Evolutionary conservation across 1,139 yeast species (phyloP).

Genomic region (Suhomyces coccinellae): DNA sequence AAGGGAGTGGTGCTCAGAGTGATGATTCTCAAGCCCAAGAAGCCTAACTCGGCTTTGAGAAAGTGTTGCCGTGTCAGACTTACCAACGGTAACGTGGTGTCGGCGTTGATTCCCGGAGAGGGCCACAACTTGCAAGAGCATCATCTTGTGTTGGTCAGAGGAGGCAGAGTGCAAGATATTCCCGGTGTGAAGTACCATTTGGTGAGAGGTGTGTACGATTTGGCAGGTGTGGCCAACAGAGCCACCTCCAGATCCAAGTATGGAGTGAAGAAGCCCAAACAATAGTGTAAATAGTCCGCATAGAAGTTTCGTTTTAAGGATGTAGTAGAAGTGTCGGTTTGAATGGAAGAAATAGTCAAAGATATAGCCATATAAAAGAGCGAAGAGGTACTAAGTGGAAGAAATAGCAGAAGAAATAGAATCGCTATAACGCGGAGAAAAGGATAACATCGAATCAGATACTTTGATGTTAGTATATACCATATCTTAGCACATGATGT

Average conservation of each 20-base stretch:
- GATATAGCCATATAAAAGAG: too few relatives aligned
- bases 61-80: slow-evolving; percentile 95
- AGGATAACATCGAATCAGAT: too few relatives aligned
- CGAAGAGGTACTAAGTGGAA: too few relatives aligned
- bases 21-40: slow-evolving; percentile 93
- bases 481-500: too few relatives aligned
- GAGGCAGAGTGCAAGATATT: slow-evolving; percentile 96
- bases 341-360: neutral
- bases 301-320: neutral
- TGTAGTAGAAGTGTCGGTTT: neutral
- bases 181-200: slow-evolving; percentile 97
- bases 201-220: slow-evolving; percentile 90
- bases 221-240: slow-evolving; percentile 94
- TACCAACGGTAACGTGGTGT: slow-evolving; percentile 83
- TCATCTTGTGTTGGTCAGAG: slow-evolving; percentile 91
- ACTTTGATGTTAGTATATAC: too few relatives aligned
- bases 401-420: too few relatives aligned
- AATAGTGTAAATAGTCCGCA: slow-evolving; percentile 8
- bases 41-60: slow-evolving; percentile 97
- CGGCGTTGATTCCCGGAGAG: slow-evolving; percentile 97
- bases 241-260: slow-evolving; percentile 87
- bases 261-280: slow-evolving; percentile 87
- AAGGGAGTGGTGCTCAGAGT: slow-evolving; percentile 95
- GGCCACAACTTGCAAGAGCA: slow-evolving; percentile 99
- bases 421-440: too few relatives aligned